These are phyloP conservation scores for Picea sitchensis DNA, from an alignment of 75 land plant genomes.

Conservation along the genomic window DNA sequence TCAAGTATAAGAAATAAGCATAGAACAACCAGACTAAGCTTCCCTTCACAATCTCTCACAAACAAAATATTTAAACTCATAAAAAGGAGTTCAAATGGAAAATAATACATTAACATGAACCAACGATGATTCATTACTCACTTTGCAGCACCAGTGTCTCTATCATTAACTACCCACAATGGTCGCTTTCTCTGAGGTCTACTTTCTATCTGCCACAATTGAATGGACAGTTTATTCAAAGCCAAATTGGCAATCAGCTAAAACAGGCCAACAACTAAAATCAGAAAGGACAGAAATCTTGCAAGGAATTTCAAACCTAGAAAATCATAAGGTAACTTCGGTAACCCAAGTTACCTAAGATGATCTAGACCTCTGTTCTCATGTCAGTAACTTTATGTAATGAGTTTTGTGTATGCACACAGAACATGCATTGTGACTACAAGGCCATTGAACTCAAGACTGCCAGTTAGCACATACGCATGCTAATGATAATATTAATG, in stretches of 20 bases:
- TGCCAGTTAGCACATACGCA: no score
- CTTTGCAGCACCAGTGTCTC: conserved; percentile 72
- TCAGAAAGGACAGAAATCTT: not conserved
- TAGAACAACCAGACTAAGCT: no score
- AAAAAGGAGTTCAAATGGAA: no score
- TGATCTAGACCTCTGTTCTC: not conserved
- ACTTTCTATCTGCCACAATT: conserved; percentile 75
- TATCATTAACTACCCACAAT: conserved; percentile 85
- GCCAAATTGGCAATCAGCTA: not conserved
- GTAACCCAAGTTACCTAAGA: not conserved
- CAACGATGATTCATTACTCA: conserved; percentile 17
- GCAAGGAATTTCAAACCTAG: not conserved
- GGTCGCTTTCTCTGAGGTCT: conserved; percentile 85
- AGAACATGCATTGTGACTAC: no score
- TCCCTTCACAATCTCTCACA: no score
- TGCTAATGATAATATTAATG: no score
- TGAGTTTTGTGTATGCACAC: no score
- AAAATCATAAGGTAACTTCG: not conserved
- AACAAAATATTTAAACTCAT: no score
- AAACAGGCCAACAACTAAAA: not conserved
- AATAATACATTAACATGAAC: not conserved
- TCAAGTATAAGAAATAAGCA: no score
- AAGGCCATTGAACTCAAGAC: no score
- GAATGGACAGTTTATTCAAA: not conserved
- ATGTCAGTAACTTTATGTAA: not conserved